Base-by-base conservation (phyloP, 768 basidiomycete genomes). In the Kwoniella sp. region DNA sequence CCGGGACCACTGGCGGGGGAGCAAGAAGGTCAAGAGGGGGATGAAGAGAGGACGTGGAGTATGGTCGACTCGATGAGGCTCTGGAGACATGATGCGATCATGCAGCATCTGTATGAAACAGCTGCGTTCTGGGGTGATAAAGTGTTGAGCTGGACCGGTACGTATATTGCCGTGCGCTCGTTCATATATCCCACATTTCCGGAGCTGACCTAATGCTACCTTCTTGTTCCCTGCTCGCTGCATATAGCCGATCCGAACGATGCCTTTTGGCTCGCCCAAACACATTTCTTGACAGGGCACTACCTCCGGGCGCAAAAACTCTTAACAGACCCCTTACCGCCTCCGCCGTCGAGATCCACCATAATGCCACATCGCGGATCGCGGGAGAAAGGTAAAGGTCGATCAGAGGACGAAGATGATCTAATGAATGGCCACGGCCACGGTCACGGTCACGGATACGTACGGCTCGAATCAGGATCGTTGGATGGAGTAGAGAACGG, bases 71-170 rank as follows among this genome's bases (percentile, higher is more conserved):
- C 94, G 30, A 94, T 99, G 92, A 85, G 96, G 63, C 83, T 93
- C 50, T 98, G 95, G 95, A 84, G 96, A 47, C 94, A 98, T 76
- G 96, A 98, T 82, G 95, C 96, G 47, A 86, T 99, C 70, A 93
- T 94, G 88, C 96, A 98, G 81, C 96, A 99, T 84, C 83, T 99
- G 13, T 96, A 98, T 81, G 91, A 93, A 69, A 96, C 94, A 0
- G 95, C 96, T 2, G 89, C 90, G 4, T 98, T 97, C 79, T 99
- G 96, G 96, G 96, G 96, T 4, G 93, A 95, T 83, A 98, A 99
- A 81, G 88, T 98, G 52, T 84, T 97, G 53, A 90, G 87, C 66
- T 94, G 93, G 92, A 98, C 96, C 30, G 90, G 95, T 97, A 76
- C 77, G 81, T 82, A 9, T 60, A 45, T n/a, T n/a, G n/a, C n/a